Evolutionary conservation across 192 early-diverging fungal species (phyloP).

Genomic region (Entomortierella beljakovae): DNA sequence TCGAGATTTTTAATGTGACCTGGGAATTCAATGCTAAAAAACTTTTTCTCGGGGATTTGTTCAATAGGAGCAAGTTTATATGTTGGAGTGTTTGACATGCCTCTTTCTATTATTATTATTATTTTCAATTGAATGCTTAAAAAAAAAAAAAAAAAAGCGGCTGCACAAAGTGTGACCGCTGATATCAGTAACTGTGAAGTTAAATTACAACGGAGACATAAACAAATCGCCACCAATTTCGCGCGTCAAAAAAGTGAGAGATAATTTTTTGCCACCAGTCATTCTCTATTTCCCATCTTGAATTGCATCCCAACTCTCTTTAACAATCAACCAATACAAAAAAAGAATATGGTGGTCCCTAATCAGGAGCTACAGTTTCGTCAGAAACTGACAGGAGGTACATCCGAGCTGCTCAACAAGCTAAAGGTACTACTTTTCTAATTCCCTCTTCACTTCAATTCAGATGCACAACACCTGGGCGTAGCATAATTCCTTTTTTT

Average conservation of each 20-base stretch:
- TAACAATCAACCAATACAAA: not conserved
- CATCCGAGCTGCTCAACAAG: slow-evolving; percentile 32
- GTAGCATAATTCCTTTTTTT: slow-evolving; percentile 1
- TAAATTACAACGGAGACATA: no score
- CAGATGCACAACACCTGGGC: not conserved
- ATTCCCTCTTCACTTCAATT: not conserved
- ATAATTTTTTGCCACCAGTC: not conserved
- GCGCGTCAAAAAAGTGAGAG: not conserved
- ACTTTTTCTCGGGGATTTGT: slow-evolving; percentile 18
- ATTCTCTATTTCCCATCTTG: no score
- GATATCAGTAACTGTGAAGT: no score
- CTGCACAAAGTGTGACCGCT: no score
- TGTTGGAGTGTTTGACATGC: not conserved
- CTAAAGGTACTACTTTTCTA: slow-evolving; percentile 23
- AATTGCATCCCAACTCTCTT: not conserved
- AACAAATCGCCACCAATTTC: slow-evolving; percentile 50
- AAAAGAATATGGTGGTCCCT: slow-evolving; percentile 31
- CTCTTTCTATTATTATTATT: no score
- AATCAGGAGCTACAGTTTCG: slow-evolving; percentile 25
- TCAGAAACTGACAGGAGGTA: slow-evolving; percentile 32
- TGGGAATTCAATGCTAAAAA: slow-evolving; percentile 48
- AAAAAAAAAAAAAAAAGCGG: no score
- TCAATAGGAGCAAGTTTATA: slow-evolving; percentile 1
- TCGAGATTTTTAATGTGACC: slow-evolving; percentile 32
- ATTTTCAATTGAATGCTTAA: not conserved